Evolutionary conservation across 345 rosid genomes (phyloP), one percentile per base, ranked within the genome.

Genomic region (Arabidopsis suecica): DNA sequence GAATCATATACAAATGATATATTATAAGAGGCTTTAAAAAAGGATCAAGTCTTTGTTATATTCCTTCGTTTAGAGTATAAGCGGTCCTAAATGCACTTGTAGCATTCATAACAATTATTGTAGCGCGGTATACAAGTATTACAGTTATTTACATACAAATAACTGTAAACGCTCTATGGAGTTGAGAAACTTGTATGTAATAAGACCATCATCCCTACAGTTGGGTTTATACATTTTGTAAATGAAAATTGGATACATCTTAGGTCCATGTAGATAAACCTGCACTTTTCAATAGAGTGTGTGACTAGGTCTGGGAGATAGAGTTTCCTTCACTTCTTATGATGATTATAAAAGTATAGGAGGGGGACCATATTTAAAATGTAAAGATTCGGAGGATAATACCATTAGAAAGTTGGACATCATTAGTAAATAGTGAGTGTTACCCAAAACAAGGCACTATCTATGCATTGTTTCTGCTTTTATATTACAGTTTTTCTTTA

Each of bases 401-500:
- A 70, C 72, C 76, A 71, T 77, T 41, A 66, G 64, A 72, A 78
- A 78, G 81, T 60, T 60, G 48, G 57, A 34, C 42, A 78, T 78
- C 1, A 66, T 78, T 78, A 66, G 61, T 65, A 78, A 72, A 65
- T 42, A 78, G 69, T 58, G 69, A 71, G 54, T 77, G 72, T 72
- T 60, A 78, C 77, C 58, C 72, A 78, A 78, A 71, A 65, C 73
- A 72, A 51, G 81, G 73, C 81, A 78, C 73, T 72, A 58, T 65
- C 69, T 44, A 50, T 49, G 73, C 72, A 49, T 30, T 71, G 72
- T 65, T 78, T 77, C 72, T 1, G 28, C 62, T 65, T 71, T 3
- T 57, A 77, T 44, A 70, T 56, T 55, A 69, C 50, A 64, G 33
- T 77, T 48, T 32, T 63, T 53, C 28, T 76, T 22, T 7, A 16